Evolutionary conservation across 2,329 filamentous ascomycete species (phyloP).

Genomic region (Penicillium sp.): DNA sequence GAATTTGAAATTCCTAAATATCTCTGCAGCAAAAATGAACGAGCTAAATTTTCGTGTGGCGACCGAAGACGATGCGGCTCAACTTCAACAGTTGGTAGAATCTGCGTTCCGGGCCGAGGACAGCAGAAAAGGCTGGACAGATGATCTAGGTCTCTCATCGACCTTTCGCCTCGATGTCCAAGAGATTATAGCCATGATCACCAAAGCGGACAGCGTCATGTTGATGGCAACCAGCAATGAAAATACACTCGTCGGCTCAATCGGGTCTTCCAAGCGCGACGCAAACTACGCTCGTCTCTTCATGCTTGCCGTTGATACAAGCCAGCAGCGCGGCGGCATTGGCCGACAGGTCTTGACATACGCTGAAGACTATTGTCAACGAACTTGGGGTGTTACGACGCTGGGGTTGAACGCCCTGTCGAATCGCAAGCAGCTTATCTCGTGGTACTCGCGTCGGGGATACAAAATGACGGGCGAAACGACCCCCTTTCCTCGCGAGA

Average conservation of each 20-base stretch:
- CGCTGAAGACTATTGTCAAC: constrained; percentile 28
- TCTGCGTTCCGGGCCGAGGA: constrained; percentile 43
- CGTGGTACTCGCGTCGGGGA: constrained; percentile 32
- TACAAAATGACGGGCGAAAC: constrained; percentile 25
- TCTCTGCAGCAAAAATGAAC: constrained; percentile 9
- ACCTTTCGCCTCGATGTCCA: constrained; percentile 24
- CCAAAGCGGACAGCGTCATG: constrained; percentile 25
- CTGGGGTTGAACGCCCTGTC: constrained; percentile 29
- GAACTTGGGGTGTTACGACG: constrained; percentile 19
- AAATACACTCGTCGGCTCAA: constrained; percentile 17
- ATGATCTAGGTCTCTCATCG: constrained; percentile 29
- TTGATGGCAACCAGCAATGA: constrained; percentile 19
- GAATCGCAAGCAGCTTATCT: constrained; percentile 26
- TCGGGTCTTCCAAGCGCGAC: constrained; percentile 19
- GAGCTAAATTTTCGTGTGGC: constrained; percentile 40
- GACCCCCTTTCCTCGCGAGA: constrained; percentile 21
- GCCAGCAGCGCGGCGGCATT: constrained; percentile 22
- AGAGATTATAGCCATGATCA: constrained; percentile 27
- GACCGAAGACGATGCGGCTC: constrained; percentile 35
- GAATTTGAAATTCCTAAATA: background rate
- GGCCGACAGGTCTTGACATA: constrained; percentile 27
- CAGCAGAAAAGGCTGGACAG: constrained; percentile 37
- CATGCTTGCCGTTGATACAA: constrained; percentile 25
- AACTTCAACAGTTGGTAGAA: constrained; percentile 40
- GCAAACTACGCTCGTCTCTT: constrained; percentile 19